These are phyloP conservation scores for Blastocystis sp. DNA, from an alignment of 352 stramenopile genomes.

Conservation along the genomic window DNA sequence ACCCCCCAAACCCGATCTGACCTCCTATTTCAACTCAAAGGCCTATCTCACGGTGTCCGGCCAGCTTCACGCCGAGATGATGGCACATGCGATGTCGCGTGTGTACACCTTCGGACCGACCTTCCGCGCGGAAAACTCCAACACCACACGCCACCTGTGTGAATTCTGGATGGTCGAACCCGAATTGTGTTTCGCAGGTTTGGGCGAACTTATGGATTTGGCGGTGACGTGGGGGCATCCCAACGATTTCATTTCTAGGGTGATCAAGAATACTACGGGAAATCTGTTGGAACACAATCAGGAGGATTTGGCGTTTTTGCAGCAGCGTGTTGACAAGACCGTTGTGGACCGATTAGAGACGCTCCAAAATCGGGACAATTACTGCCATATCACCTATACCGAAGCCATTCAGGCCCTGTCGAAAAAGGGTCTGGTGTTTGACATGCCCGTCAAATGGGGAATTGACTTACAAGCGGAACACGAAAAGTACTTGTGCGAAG, in stretches of 20 bases:
- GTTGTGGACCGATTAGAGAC: slow-evolving; percentile 79
- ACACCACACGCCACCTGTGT: slow-evolving; percentile 85
- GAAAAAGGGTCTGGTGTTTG: slow-evolving; percentile 75
- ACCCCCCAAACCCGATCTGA: slow-evolving; percentile 59
- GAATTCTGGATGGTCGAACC: slow-evolving; percentile 95
- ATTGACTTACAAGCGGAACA: slow-evolving; percentile 90
- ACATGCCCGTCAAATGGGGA: slow-evolving; percentile 83
- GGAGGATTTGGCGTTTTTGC: slow-evolving; percentile 89
- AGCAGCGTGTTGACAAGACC: slow-evolving; percentile 84
- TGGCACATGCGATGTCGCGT: slow-evolving; percentile 84
- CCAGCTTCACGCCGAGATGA: slow-evolving; percentile 91
- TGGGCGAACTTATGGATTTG: slow-evolving; percentile 88
- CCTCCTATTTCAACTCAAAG: slow-evolving; percentile 78
- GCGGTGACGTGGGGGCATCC: slow-evolving; percentile 85
- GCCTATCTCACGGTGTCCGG: slow-evolving; percentile 88
- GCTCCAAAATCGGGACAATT: slow-evolving; percentile 70
- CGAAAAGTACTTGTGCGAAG: slow-evolving; percentile 88
- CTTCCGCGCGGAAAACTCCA: slow-evolving; percentile 90
- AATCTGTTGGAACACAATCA: slow-evolving; percentile 22
- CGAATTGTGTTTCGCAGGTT: slow-evolving; percentile 81
- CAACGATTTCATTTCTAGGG: background rate
- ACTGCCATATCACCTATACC: slow-evolving; percentile 85
- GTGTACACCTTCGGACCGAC: slow-evolving; percentile 90
- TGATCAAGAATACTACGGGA: background rate
- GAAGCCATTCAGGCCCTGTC: slow-evolving; percentile 85